Evolutionary conservation across 768 basidiomycete genomes (phyloP).

Genomic region (Xerocomellus dryophilus): DNA sequence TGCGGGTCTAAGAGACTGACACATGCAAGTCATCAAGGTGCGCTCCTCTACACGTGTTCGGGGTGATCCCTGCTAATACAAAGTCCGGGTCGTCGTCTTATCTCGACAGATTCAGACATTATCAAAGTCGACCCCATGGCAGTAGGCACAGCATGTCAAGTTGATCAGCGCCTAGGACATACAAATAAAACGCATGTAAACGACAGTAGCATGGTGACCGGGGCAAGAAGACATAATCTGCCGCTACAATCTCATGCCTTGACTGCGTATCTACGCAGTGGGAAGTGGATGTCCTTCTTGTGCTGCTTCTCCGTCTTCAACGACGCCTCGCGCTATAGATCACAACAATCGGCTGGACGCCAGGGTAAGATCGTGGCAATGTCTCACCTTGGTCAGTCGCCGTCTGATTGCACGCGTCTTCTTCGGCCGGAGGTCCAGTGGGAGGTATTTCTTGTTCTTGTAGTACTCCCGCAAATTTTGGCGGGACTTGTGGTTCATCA

Average conservation of each 20-base stretch:
- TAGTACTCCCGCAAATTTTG: conserved; percentile 97
- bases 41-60: conserved; percentile 28
- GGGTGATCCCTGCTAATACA: neutral
- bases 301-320: conserved; percentile 87
- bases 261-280: conserved; percentile 89
- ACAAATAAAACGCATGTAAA: conserved; percentile 35
- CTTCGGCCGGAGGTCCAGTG: conserved; percentile 96
- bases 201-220: conserved; percentile 18
- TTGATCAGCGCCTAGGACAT: conserved; percentile 38
- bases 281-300: conserved; percentile 96
- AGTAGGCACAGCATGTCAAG: conserved; percentile 34
- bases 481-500: conserved; percentile 97
- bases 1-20: conserved; percentile 32
- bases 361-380: neutral
- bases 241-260: conserved; percentile 62
- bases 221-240: conserved; percentile 20
- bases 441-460: conserved; percentile 94
- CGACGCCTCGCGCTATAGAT: conserved; percentile 70
- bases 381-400: conserved; percentile 81
- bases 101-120: no score
- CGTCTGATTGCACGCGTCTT: conserved; percentile 98
- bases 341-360: conserved; percentile 4
- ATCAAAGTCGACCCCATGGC: neutral
- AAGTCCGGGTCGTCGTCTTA: neutral
- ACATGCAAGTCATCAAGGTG: conserved; percentile 18